phyloP scores from a whole-genome alignment of 1,284 basidiomycete genomes.

The Anthracocystis setariae region DNA sequence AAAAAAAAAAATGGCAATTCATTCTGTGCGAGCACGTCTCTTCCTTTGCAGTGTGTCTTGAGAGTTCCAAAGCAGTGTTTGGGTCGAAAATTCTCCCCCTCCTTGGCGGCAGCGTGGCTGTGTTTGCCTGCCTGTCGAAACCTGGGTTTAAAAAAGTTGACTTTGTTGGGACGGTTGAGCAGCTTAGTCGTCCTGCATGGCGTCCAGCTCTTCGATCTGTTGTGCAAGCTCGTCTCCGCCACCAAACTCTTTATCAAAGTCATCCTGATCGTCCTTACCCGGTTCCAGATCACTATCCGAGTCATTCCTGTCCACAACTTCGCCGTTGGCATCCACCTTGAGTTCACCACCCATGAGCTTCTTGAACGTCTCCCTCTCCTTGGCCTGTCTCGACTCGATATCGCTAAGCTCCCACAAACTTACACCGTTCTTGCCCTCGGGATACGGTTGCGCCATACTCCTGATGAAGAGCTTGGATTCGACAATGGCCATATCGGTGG shows the following conservation, averaged over 20 bases:
- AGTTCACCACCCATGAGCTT: conserved; percentile 55
- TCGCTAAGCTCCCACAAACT: conserved; percentile 93
- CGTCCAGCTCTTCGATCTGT: conserved; percentile 4
- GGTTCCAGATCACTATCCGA: conserved; percentile 20
- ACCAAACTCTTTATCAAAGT: conserved; percentile 51
- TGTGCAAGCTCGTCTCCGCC: conserved; percentile 1
- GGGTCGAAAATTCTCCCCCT: too few relatives aligned
- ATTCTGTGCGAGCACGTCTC: too few relatives aligned
- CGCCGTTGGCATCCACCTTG: conserved; percentile 43
- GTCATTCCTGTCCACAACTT: conserved; percentile 46
- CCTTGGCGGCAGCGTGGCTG: too few relatives aligned
- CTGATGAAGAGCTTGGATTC: conserved; percentile 97
- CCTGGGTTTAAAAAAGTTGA: too few relatives aligned
- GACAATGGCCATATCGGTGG: conserved; percentile 97
- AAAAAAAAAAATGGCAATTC: too few relatives aligned
- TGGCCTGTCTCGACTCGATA: conserved; percentile 80
- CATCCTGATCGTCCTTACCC: conserved; percentile 40
- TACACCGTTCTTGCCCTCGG: conserved; percentile 87
- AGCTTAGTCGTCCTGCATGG: conserved; percentile 30
- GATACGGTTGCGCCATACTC: conserved; percentile 94
- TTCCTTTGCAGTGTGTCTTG: too few relatives aligned
- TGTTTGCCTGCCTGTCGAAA: too few relatives aligned
- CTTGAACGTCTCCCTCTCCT: conserved; percentile 73
- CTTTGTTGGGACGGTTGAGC: too few relatives aligned
- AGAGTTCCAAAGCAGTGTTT: too few relatives aligned